These are phyloP conservation scores for Apostasia shenzhenica DNA, from an alignment of 106 monocot genomes.

Conservation along the genomic window DNA sequence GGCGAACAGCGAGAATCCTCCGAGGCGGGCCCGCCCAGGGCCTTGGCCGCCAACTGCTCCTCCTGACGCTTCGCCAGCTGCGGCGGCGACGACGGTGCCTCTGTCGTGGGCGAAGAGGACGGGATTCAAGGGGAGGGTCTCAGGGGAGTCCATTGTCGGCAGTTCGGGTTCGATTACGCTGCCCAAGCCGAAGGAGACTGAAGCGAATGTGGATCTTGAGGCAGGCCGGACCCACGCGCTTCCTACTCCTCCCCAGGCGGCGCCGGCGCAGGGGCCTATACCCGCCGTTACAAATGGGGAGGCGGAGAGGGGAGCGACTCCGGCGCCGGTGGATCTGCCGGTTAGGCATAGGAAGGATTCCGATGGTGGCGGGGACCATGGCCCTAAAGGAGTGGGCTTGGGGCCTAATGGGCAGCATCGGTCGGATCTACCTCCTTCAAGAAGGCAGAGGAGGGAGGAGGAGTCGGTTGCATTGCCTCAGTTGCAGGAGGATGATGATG, in stretches of 20 bases:
- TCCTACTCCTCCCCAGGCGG: conserved; percentile 23
- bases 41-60: conserved; percentile 49
- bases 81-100: conserved; percentile 17
- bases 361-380: conserved; percentile 23
- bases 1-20: conserved; percentile 15
- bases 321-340: conserved; percentile 11
- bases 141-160: conserved; percentile 45
- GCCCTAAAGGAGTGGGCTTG: neutral
- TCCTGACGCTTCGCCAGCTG: neutral
- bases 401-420: conserved; percentile 25
- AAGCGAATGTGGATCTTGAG: conserved; percentile 51
- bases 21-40: conserved; percentile 46
- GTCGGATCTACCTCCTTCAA: conserved; percentile 9
- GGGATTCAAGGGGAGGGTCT: conserved; percentile 49
- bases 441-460: conserved; percentile 24
- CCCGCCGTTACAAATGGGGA: conserved; percentile 12
- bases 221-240: conserved; percentile 27
- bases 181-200: conserved; percentile 17
- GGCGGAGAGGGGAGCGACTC: conserved; percentile 1
- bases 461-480: conserved; percentile 22
- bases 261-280: conserved; percentile 4
- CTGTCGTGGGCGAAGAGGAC: conserved; percentile 91
- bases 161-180: conserved; percentile 56
- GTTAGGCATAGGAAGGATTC: conserved; percentile 36
- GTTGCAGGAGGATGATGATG: conserved; percentile 48